These are phyloP conservation scores for Plenodomus lindquistii DNA, from an alignment of 2,329 filamentous ascomycete species.

Conservation along the genomic window DNA sequence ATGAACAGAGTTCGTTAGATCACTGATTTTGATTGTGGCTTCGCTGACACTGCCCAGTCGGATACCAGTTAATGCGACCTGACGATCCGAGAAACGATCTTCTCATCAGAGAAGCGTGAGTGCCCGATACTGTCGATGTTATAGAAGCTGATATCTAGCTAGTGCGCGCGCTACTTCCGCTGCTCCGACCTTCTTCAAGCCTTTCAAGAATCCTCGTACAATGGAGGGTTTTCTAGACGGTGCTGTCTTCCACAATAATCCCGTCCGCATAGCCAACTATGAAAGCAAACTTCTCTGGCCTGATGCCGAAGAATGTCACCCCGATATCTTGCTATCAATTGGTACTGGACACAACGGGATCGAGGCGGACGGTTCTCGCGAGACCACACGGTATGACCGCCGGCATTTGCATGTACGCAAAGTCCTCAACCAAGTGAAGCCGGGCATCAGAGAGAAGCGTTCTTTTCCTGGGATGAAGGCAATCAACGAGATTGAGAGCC, in stretches of 20 bases:
- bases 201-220: slow-evolving; percentile 49
- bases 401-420: not conserved
- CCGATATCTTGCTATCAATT: slow-evolving; percentile 17
- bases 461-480: not conserved
- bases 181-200: slow-evolving; percentile 51
- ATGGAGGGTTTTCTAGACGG: slow-evolving; percentile 52
- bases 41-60: slow-evolving; percentile 44
- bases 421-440: not conserved
- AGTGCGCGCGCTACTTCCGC: slow-evolving; percentile 51
- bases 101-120: slow-evolving; percentile 51
- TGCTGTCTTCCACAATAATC: slow-evolving; percentile 52
- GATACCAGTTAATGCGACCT: slow-evolving; percentile 12
- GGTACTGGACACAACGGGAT: slow-evolving; percentile 4
- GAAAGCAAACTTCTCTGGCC: slow-evolving; percentile 45
- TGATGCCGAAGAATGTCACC: slow-evolving; percentile 17
- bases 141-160: not conserved
- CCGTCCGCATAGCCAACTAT: slow-evolving; percentile 49
- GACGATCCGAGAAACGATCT: slow-evolving; percentile 47
- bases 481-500: not conserved
- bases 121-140: not conserved
- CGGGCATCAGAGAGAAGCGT: not conserved
- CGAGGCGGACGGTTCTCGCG: not conserved
- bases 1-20: not conserved
- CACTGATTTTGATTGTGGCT: not conserved
- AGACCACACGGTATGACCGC: not conserved